These are phyloP conservation scores for Sphagnum tenellum DNA, from an alignment of 225 moss, liverwort and hornwort genomes.

Conservation along the genomic window DNA sequence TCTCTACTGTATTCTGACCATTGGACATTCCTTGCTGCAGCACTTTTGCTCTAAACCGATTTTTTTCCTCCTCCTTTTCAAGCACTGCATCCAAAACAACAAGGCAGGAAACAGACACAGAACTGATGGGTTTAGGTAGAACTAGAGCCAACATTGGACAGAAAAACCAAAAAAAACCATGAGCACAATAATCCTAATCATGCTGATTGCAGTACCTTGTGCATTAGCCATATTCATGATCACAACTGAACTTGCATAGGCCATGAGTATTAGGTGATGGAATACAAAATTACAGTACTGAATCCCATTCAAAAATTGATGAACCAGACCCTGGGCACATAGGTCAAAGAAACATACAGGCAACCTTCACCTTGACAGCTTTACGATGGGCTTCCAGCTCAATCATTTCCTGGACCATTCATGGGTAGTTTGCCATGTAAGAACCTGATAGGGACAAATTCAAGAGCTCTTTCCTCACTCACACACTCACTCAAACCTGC, in stretches of 20 bases:
- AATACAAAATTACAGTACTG: not conserved
- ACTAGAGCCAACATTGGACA: too few species aligned
- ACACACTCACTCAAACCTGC: not conserved
- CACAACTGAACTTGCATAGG: not conserved
- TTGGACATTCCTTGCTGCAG: constrained; percentile 45
- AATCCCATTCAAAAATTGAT: not conserved
- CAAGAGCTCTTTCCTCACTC: not conserved
- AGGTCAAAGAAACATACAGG: constrained; percentile 21
- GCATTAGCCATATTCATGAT: not conserved
- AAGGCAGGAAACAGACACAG: not conserved
- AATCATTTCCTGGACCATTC: constrained; percentile 37
- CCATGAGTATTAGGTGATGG: not conserved
- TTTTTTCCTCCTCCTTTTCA: constrained; percentile 50
- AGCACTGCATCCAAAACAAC: constrained; percentile 25
- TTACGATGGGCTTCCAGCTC: constrained; percentile 40
- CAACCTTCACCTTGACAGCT: constrained; percentile 34
- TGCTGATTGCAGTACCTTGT: not conserved
- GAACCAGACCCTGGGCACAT: not conserved
- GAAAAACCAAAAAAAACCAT: not conserved
- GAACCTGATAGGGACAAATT: not conserved
- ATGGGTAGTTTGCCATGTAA: not conserved
- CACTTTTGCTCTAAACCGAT: constrained; percentile 32
- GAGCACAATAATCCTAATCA: not conserved
- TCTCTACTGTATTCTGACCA: constrained; percentile 11
- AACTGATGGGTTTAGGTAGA: not conserved